Evolutionary conservation across 345 rosid genomes (phyloP).

Genomic region (Salix brachista): DNA sequence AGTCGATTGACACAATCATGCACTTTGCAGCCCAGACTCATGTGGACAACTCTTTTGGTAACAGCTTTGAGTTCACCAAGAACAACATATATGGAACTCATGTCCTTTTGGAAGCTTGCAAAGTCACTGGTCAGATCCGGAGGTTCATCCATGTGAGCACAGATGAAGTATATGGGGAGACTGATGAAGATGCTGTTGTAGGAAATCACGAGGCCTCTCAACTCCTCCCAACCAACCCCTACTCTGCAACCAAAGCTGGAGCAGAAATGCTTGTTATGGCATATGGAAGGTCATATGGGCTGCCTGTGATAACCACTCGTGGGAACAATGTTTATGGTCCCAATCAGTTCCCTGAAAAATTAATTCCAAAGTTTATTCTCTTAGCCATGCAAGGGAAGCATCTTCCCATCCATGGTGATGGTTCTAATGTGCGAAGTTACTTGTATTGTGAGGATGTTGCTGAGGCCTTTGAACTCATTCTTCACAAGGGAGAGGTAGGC

Average conservation of each 20-base stretch:
- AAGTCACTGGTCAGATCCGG: conserved; percentile 82
- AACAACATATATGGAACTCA: conserved; percentile 86
- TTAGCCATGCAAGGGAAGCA: conserved; percentile 68
- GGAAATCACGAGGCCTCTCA: conserved; percentile 95
- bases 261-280: conserved; percentile 99
- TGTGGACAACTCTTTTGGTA: conserved; percentile 84
- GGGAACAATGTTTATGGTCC: conserved; percentile 93
- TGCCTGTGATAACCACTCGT: conserved; percentile 89
- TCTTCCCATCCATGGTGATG: conserved; percentile 90
- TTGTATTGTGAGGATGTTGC: conserved; percentile 93
- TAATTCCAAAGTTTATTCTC: conserved; percentile 84
- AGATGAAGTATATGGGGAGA: conserved; percentile 90
- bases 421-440: conserved; percentile 78
- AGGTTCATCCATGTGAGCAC: conserved; percentile 93
- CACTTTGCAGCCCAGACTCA: conserved; percentile 93
- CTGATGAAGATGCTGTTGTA: conserved; percentile 87
- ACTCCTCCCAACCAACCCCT: conserved; percentile 91
- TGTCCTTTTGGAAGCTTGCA: conserved; percentile 85
- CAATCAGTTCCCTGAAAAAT: conserved; percentile 81
- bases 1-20: conserved; percentile 84
- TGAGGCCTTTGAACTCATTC: conserved; percentile 81
- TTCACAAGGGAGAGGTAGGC: conserved; percentile 89
- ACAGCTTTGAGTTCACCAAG: conserved; percentile 90
- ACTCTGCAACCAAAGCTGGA: conserved; percentile 87
- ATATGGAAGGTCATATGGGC: conserved; percentile 78